A percentile compares a stretch with the other conserved stretches of the same genome.
Evolutionary conservation across 1,284 basidiomycete genomes (phyloP).

Genomic region (Anthracocystis panici-leucophaei): DNA sequence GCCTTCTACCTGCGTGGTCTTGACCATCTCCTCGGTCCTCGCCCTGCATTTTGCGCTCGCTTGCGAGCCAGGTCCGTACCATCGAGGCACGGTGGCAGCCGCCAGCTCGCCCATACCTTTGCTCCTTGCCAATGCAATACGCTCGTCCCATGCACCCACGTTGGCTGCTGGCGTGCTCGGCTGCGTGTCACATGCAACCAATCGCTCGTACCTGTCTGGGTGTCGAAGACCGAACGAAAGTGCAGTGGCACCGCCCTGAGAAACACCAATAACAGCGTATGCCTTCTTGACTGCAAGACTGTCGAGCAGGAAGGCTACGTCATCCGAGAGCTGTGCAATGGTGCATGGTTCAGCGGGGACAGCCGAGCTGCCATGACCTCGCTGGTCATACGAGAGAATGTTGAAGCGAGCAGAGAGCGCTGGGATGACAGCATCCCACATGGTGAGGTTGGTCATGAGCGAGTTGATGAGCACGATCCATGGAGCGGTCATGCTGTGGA

Average conservation of each 20-base stretch:
- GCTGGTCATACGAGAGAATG: constrained; percentile 71
- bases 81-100: constrained; percentile 70
- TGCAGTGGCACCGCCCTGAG: constrained; percentile 72
- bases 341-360: constrained; percentile 69
- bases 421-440: constrained; percentile 71
- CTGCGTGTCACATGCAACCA: constrained; percentile 71
- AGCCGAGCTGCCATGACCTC: constrained; percentile 70
- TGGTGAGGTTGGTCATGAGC: constrained; percentile 71
- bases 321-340: constrained; percentile 70
- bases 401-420: constrained; percentile 69
- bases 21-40: constrained; percentile 61
- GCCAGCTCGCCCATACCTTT: constrained; percentile 69
- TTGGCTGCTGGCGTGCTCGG: constrained; percentile 70
- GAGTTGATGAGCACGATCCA: constrained; percentile 72
- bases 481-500: constrained; percentile 56
- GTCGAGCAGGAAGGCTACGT: constrained; percentile 69
- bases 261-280: constrained; percentile 70
- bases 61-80: constrained; percentile 69
- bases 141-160: constrained; percentile 71
- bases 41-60: constrained; percentile 53
- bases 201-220: constrained; percentile 59
- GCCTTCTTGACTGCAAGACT: constrained; percentile 65
- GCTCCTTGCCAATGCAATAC: constrained; percentile 68
- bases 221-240: constrained; percentile 70
- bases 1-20: constrained; percentile 69